phyloP scores from a whole-genome alignment of 2,329 filamentous ascomycete species.

The Tolypocladium sp. region DNA sequence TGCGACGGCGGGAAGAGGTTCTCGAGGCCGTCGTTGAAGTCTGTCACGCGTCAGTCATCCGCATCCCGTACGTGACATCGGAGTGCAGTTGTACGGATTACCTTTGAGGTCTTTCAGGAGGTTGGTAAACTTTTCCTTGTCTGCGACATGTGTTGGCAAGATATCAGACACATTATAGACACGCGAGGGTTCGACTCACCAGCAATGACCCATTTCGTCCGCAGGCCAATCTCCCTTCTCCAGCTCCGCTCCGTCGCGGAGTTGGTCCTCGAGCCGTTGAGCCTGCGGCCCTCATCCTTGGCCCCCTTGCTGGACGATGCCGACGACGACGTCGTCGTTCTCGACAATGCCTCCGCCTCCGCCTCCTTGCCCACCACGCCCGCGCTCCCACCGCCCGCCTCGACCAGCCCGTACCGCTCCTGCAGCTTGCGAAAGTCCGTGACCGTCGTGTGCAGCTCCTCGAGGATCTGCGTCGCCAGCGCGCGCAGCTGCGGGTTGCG shows the following conservation, averaged over 20 bases:
- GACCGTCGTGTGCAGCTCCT: constrained; percentile 32
- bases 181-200: constrained; percentile 13
- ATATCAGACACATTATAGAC: background rate
- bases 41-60: constrained; percentile 9
- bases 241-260: constrained; percentile 17
- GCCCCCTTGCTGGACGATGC: constrained; percentile 9
- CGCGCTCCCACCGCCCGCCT: constrained; percentile 12
- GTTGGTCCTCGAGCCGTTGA: constrained; percentile 9
- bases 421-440: constrained; percentile 33
- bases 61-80: background rate
- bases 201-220: constrained; percentile 34
- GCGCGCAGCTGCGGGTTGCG: constrained; percentile 26
- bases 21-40: constrained; percentile 39
- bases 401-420: constrained; percentile 30
- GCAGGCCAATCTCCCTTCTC: constrained; percentile 23
- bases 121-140: constrained; percentile 34
- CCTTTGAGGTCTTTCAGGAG: constrained; percentile 31
- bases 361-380: constrained; percentile 1
- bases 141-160: constrained; percentile 9
- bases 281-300: constrained; percentile 11
- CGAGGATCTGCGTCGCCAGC: constrained; percentile 31
- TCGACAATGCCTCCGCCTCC: constrained; percentile 9
- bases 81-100: constrained; percentile 7
- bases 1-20: constrained; percentile 33
- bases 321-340: constrained; percentile 10